Evolutionary conservation across 768 basidiomycete species (phyloP).

Genomic region (Russula sp.): DNA sequence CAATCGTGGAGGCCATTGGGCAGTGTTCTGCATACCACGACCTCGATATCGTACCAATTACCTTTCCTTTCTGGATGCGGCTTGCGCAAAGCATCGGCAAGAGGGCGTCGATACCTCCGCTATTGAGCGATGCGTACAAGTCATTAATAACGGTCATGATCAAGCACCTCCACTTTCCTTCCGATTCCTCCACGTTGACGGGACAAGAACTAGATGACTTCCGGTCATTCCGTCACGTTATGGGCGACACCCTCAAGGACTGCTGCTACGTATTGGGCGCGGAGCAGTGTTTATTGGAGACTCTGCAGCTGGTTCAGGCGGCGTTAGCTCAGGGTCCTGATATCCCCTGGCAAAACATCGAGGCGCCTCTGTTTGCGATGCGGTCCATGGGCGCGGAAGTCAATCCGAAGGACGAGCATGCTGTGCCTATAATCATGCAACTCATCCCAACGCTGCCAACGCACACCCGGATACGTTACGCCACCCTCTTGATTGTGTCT

Average conservation of each 20-base stretch:
- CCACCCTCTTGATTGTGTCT: conserved; percentile 89
- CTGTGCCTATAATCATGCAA: conserved; percentile 96
- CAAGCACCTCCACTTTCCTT: conserved; percentile 84
- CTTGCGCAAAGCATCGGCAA: conserved; percentile 88
- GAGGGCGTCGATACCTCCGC: conserved; percentile 59
- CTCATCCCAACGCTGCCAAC: conserved; percentile 83
- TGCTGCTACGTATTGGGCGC: conserved; percentile 93
- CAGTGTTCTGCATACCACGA: conserved; percentile 89
- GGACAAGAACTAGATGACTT: conserved; percentile 92
- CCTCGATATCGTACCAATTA: conserved; percentile 94
- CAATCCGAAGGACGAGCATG: conserved; percentile 70
- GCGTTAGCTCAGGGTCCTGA: conserved; percentile 60
- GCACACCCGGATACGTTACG: conserved; percentile 92
- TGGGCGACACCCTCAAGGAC: conserved; percentile 99
- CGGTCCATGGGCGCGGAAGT: conserved; percentile 97
- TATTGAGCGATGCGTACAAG: conserved; percentile 78
- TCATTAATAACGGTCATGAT: conserved; percentile 84
- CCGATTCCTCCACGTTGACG: conserved; percentile 55
- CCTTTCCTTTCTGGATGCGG: conserved; percentile 98
- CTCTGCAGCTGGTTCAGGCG: conserved; percentile 72
- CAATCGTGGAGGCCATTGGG: conserved; percentile 91
- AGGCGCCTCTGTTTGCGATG: conserved; percentile 96
- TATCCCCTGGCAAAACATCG: conserved; percentile 89
- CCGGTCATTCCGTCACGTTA: conserved; percentile 91
- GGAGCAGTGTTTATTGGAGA: conserved; percentile 71